Evolutionary conservation across 352 stramenopile genomes (phyloP).

Genomic region (Elongisporangium prolatum): DNA sequence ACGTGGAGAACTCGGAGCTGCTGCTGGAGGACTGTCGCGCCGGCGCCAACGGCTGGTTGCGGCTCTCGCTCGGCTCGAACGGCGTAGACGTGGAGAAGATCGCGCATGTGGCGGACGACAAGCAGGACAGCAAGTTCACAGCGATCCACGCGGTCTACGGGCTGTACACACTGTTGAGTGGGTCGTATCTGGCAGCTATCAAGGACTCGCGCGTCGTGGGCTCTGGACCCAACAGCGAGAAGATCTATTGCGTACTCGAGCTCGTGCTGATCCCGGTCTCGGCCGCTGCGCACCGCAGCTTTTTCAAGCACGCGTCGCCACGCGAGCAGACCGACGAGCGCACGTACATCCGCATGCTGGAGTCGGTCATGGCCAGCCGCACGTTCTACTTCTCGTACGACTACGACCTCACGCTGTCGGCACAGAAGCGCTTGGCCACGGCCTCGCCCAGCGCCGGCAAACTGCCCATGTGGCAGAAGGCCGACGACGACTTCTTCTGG

Average conservation of each 20-base stretch:
- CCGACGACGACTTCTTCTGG: conserved; percentile 92
- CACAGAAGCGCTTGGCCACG: conserved; percentile 32
- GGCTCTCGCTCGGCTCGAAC: conserved; percentile 20
- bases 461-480: conserved; percentile 44
- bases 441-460: conserved; percentile 16
- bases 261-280: conserved; percentile 49
- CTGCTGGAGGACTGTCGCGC: conserved; percentile 80
- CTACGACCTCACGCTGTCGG: conserved; percentile 59
- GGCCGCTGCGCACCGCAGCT: conserved; percentile 37
- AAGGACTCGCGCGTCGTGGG: conserved; percentile 55
- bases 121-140: conserved; percentile 22
- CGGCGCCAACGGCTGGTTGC: conserved; percentile 56
- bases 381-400: conserved; percentile 75
- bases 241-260: conserved; percentile 55
- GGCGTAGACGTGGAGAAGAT: conserved; percentile 41
- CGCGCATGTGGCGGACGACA: conserved; percentile 36
- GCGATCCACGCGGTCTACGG: conserved; percentile 57
- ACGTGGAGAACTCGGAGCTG: conserved; percentile 59
- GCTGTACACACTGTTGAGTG: conserved; percentile 57
- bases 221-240: conserved; percentile 47
- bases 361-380: conserved; percentile 33
- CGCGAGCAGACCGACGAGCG: conserved; percentile 54
- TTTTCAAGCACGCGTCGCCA: conserved; percentile 45
- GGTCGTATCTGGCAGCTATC: conserved; percentile 49
- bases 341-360: conserved; percentile 54